Base-by-base conservation (phyloP, 352 stramenopile species). In the Phytophthora idaei region DNA sequence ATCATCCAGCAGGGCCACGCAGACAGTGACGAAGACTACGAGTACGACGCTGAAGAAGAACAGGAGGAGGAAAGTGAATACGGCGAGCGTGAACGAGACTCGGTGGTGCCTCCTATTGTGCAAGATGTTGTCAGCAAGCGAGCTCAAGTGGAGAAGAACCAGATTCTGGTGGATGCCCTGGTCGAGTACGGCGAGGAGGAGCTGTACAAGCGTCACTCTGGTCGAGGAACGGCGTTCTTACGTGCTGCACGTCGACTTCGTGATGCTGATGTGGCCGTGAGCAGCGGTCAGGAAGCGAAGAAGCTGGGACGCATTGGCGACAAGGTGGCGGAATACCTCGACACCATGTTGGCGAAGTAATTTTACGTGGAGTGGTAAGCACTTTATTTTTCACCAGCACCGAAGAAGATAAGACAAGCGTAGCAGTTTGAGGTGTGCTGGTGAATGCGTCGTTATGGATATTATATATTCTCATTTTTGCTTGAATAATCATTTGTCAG, bases 1-100 rank as follows among this genome's bases (percentile, higher is more conserved):
- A 94, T 94, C 57, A 59, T 94, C 21, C 51, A 80, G 11, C 69
- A 90, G 0, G 86, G 83, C 0, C 80, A 94, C 47, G 86, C 84
- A 7, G 86, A 94, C 15, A 88, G 76, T 42, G 85, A 89, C 25
- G 79, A 85, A 51, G 77, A 83, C n/a, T 78, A 74, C 12, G 83
- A 86, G 5, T 86, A 87, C 7, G 82, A 83, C 41, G 46, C 37
- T 4, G 67, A 77, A 0, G 67, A 80, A 0, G 65, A 80, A 34
- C 61, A 67, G 4, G 67, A 76, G 8, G 70, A 80, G 41, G 63
- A 52, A 1, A 69, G 60, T 15, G 74, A 76, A 3, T 78, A 75
- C 52, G 73, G 69, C 1, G 36, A 67, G 53, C 57, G 37, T 45
- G 67, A 69, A 7, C 39, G 44, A 1, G 57, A 61, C 12, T 50